These are phyloP conservation scores for Spathaspora gorwiae DNA, from an alignment of 805 yeast species.

Conservation along the genomic window DNA sequence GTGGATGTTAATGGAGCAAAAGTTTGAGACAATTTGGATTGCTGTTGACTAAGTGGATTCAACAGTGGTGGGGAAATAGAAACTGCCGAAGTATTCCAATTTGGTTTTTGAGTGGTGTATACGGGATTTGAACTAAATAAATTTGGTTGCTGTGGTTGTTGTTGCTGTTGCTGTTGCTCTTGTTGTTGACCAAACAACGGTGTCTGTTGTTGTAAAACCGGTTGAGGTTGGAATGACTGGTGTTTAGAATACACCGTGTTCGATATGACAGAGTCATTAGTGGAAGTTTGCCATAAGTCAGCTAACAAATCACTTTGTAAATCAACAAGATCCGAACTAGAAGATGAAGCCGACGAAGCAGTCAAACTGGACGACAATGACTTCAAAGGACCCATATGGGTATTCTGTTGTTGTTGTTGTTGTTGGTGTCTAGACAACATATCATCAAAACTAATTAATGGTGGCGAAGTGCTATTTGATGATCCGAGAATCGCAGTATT, in stretches of 20 bases:
- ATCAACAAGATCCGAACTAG: conserved; percentile 10
- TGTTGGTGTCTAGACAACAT: neutral
- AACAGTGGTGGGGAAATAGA: conserved; percentile 1
- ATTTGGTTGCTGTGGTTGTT: neutral
- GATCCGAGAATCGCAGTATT: neutral
- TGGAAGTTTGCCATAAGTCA: conserved; percentile 15
- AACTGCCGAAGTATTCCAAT: conserved; percentile 1
- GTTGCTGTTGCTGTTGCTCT: neutral
- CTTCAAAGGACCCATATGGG: neutral
- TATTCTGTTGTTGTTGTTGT: neutral
- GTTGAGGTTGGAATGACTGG: neutral
- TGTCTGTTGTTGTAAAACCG: neutral
- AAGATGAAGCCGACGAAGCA: conserved; percentile 7
- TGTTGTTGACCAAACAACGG: neutral
- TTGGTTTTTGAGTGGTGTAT: neutral
- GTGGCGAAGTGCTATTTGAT: neutral
- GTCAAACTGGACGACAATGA: conserved; percentile 5
- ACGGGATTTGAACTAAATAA: neutral
- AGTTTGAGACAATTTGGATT: neutral
- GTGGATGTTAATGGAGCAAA: neutral
- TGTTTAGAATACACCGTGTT: neutral
- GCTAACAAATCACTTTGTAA: conserved; percentile 14
- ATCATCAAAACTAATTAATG: neutral
- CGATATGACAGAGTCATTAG: conserved; percentile 6
- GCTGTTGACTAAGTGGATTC: neutral